Conservation (phyloP, 2,329 filamentous ascomycete species). For the Ascochyta fabae region DNA sequence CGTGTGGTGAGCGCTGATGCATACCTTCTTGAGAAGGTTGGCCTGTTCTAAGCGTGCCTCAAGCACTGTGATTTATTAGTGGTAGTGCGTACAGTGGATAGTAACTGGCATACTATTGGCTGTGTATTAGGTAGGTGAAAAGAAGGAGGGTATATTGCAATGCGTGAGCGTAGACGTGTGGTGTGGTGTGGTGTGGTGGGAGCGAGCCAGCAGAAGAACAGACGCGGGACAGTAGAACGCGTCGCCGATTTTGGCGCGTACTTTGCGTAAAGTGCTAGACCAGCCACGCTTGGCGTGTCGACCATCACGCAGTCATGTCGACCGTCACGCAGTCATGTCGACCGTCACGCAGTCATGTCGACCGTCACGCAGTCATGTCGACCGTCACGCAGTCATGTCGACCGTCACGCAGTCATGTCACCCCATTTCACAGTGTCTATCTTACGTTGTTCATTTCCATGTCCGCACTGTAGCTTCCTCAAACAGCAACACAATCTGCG, state of each 20-base stretch:
- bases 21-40: conserved; percentile 89
- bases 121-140: conserved; percentile 10
- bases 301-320: too few relatives aligned
- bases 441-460: neutral
- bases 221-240: conserved; percentile 12
- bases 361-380: too few relatives aligned
- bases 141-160: conserved; percentile 2
- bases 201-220: conserved; percentile 6
- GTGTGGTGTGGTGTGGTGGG: conserved; percentile 6
- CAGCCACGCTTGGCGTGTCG: conserved; percentile 1
- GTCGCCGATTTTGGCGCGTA: conserved; percentile 8
- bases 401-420: too few relatives aligned
- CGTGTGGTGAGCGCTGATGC: neutral
- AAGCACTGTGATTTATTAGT: conserved; percentile 68
- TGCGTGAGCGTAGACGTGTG: neutral
- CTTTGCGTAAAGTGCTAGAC: conserved; percentile 16
- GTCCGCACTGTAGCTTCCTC: conserved; percentile 11
- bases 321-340: too few relatives aligned
- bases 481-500: conserved; percentile 1
- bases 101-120: conserved; percentile 6
- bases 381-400: too few relatives aligned
- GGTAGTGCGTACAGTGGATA: neutral
- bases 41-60: conserved; percentile 98
- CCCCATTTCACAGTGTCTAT: neutral
- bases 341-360: too few relatives aligned